Percentiles rank a stretch among this genome's conserved stretches.
These are phyloP conservation scores for Jaenimonas drosophilae DNA, from an alignment of 208 protist genomes.

Conservation along the genomic window DNA sequence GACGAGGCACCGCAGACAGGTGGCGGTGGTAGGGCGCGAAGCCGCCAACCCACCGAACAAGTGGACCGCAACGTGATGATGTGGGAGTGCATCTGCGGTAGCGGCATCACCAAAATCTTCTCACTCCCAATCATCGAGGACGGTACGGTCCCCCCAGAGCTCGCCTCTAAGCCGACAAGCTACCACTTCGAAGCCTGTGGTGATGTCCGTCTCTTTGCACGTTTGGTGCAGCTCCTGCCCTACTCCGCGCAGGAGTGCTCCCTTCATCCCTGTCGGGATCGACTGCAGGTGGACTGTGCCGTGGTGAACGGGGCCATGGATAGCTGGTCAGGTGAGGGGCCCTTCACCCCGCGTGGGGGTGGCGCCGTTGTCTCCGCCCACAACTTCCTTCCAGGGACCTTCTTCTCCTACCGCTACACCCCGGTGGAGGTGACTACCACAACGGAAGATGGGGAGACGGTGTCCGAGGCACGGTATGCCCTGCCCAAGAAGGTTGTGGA, in stretches of 20 bases:
- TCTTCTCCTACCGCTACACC: too few species aligned
- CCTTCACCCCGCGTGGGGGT: too few species aligned
- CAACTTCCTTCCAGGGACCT: too few species aligned
- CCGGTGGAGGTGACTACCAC: too few species aligned
- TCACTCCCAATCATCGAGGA: slow-evolving; percentile 23
- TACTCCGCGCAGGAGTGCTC: slow-evolving; percentile 14
- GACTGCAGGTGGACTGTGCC: too few species aligned
- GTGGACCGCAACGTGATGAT: slow-evolving; percentile 19
- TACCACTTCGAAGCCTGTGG: slow-evolving; percentile 43
- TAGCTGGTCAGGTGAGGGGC: too few species aligned
- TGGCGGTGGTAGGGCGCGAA: neutral
- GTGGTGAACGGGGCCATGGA: too few species aligned
- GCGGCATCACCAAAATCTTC: slow-evolving; percentile 31
- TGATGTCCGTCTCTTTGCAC: slow-evolving; percentile 17
- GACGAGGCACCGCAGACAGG: too few species aligned
- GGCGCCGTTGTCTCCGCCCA: too few species aligned
- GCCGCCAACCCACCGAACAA: neutral
- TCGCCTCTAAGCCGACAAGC: neutral
- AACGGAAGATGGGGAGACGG: too few species aligned
- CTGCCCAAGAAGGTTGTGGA: slow-evolving; percentile 53
- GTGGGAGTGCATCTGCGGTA: slow-evolving; percentile 18
- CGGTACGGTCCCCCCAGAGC: slow-evolving; percentile 10
- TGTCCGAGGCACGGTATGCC: too few species aligned
- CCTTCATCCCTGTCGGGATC: too few species aligned
- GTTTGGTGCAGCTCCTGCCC: slow-evolving; percentile 31